Conservation (phyloP, 352 stramenopile genomes). For the Bremia lactucae region DNA sequence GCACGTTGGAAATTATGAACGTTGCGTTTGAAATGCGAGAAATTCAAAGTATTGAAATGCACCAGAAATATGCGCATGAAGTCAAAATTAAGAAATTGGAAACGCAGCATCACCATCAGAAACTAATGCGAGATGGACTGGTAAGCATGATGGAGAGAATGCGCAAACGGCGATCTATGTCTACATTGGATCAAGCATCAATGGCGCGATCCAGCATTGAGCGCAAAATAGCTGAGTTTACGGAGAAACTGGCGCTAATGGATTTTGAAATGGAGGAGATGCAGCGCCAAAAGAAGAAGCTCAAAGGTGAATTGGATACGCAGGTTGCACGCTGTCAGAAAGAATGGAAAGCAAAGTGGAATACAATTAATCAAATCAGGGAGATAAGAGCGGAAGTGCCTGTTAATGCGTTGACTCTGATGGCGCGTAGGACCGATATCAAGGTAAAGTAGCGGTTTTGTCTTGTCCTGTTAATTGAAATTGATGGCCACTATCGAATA, state of each 20-base stretch:
- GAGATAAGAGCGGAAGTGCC: constrained; percentile 18
- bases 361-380: constrained; percentile 28
- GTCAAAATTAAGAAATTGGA: constrained; percentile 25
- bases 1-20: constrained; percentile 45
- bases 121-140: constrained; percentile 21
- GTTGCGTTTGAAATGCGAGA: constrained; percentile 41
- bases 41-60: constrained; percentile 14
- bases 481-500: constrained; percentile 9
- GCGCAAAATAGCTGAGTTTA: constrained; percentile 12
- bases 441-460: constrained; percentile 24
- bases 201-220: constrained; percentile 5
- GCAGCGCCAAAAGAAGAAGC: constrained; percentile 7
- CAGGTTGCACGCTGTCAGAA: constrained; percentile 18
- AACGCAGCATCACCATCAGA: constrained; percentile 20
- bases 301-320: constrained; percentile 7
- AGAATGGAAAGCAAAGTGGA: constrained; percentile 30
- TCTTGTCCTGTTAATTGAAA: neutral
- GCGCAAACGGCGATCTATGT: constrained; percentile 18
- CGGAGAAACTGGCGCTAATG: constrained; percentile 23
- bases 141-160: constrained; percentile 35
- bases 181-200: neutral
- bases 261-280: constrained; percentile 22
- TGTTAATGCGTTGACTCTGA: constrained; percentile 34
- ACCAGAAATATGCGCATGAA: constrained; percentile 13
- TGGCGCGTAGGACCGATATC: constrained; percentile 37